Evolutionary conservation across 352 stramenopile genomes (phyloP).

Genomic region (Phytophthora pistaciae): DNA sequence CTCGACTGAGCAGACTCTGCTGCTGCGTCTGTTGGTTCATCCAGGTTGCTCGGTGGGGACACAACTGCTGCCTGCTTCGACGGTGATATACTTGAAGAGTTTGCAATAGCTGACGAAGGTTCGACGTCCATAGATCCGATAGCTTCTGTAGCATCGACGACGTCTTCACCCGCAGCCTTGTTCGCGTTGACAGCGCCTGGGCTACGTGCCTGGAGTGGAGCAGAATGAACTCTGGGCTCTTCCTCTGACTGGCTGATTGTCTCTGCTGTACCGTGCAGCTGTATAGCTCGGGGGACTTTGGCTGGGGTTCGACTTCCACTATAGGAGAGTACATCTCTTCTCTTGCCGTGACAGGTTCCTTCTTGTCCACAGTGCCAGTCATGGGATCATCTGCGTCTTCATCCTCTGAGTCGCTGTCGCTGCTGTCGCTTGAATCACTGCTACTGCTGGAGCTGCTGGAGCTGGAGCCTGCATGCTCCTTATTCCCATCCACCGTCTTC

Average conservation of each 20-base stretch:
- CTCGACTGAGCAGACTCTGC: not conserved
- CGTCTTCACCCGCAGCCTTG: not conserved
- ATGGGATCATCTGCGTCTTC: constrained; percentile 15
- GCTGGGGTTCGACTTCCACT: not conserved
- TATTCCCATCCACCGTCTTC: not conserved
- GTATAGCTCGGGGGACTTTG: constrained; percentile 1
- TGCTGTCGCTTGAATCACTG: constrained; percentile 42
- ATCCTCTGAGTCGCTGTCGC: constrained; percentile 31
- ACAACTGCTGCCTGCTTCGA: not conserved
- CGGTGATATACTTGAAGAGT: not conserved
- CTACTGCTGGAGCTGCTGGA: constrained; percentile 41
- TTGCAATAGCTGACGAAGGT: not conserved
- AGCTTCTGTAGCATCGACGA: not conserved
- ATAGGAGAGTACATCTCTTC: constrained; percentile 12
- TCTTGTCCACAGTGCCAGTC: not conserved
- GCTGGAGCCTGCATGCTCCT: constrained; percentile 22
- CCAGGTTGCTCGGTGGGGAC: not conserved
- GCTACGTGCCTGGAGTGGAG: not conserved
- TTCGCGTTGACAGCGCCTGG: not conserved
- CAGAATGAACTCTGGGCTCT: not conserved
- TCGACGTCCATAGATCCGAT: not conserved
- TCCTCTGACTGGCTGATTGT: not conserved
- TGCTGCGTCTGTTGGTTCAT: constrained; percentile 1
- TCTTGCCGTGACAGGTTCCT: too few relatives aligned
- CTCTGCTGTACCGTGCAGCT: constrained; percentile 1